Base-by-base conservation (phyloP, 2,329 filamentous ascomycete species). In the Teratosphaeria gauchensis region DNA sequence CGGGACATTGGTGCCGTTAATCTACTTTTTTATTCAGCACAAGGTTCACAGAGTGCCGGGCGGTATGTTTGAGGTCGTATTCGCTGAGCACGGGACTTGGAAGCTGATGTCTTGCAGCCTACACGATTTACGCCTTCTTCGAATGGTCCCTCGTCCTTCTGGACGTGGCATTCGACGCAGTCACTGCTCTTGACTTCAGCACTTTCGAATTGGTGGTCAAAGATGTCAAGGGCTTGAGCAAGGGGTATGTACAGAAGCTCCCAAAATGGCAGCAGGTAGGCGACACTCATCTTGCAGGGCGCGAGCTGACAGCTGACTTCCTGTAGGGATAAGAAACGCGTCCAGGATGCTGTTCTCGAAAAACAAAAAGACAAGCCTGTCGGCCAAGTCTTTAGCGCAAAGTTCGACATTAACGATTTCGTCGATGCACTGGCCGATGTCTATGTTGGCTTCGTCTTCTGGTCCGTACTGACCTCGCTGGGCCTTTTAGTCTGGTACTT, bases 1-100 rank as follows among this genome's bases (percentile, higher is more conserved):
- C 70, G 90, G 87, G 56, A 95, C 91, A 4, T 81, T 99, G 32
- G 82, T 96, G 54, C 92, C 92, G 32, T 78, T 99, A 72, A 82
- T 97, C 21, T 97, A 96, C 78, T 99, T 91, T 73, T 99, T 96
- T 73, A 95, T 99, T 64, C 94, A 96, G 74, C 94, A 99, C 80
- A 99, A 99, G 76, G 89, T 99, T 56, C 91, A 99, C 73, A 90
- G 87, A 60, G 84, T 97, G 62, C 81, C 94, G 59, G 94, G 94
- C 81, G 94, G 92, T 97, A 79, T 74, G 86, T 67, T 54, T 48
- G 60, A 42, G 24, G 1, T n/a, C 6, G 19, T 14, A 33, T 16
- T 28, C 4, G 12, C 4, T 51, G 35, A 4, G 16, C 21, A n/a
- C 16, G 2, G 16, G 24, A 32, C 11, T 28, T 12, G 1, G 19